Conservation (phyloP, 2,329 filamentous ascomycete genomes). For the Niveomyces coronatus region DNA sequence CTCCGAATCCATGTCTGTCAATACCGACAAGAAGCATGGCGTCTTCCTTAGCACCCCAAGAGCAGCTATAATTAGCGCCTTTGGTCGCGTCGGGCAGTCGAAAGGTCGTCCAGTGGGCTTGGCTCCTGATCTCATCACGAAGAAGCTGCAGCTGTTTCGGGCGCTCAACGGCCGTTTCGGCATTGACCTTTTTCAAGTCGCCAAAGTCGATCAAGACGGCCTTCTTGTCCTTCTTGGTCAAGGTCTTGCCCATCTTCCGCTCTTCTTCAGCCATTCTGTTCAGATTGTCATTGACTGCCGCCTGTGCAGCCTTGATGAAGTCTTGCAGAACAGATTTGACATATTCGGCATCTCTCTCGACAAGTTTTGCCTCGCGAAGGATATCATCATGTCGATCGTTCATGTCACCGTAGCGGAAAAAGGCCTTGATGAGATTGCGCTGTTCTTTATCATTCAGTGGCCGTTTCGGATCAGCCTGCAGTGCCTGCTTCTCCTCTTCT, state of each 20-base stretch:
- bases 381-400: slow-evolving; percentile 83
- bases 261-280: slow-evolving; percentile 70
- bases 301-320: slow-evolving; percentile 49
- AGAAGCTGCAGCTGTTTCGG: slow-evolving; percentile 82
- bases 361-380: slow-evolving; percentile 73
- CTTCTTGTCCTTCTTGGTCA: slow-evolving; percentile 97
- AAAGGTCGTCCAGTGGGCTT: slow-evolving; percentile 66
- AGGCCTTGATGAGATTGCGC: slow-evolving; percentile 80
- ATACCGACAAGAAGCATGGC: slow-evolving; percentile 96
- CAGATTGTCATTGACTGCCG: slow-evolving; percentile 56
- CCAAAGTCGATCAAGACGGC: slow-evolving; percentile 92
- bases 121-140: slow-evolving; percentile 57
- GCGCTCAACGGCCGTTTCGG: slow-evolving; percentile 86
- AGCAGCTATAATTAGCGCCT: slow-evolving; percentile 78
- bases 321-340: slow-evolving; percentile 67
- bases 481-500: slow-evolving; percentile 61
- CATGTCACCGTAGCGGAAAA: slow-evolving; percentile 82
- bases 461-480: slow-evolving; percentile 74
- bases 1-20: slow-evolving; percentile 85
- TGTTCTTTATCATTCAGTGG: slow-evolving; percentile 88
- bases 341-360: slow-evolving; percentile 71
- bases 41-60: slow-evolving; percentile 89
- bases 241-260: slow-evolving; percentile 66
- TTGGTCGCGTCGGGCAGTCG: slow-evolving; percentile 87
- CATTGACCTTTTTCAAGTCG: slow-evolving; percentile 89